Conservation (phyloP, 306 rosid species). For the Argentina anserina region DNA sequence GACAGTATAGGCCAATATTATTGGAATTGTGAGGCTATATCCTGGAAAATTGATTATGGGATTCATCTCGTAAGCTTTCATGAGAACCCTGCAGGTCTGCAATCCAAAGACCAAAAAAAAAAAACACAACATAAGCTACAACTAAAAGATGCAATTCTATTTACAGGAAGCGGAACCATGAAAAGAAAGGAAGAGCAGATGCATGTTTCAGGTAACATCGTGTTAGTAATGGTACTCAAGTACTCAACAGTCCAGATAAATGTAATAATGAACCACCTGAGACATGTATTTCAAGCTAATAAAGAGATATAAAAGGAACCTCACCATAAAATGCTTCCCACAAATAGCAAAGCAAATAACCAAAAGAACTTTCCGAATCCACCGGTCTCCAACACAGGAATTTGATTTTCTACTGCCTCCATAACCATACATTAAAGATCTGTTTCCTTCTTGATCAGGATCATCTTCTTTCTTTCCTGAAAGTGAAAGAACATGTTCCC, state of each 20-base stretch:
- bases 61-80: slow-evolving; percentile 90
- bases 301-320: slow-evolving; percentile 19
- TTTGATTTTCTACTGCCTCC: slow-evolving; percentile 24
- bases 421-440: slow-evolving; percentile 25
- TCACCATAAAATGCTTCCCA: slow-evolving; percentile 85
- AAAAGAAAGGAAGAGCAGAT: not conserved
- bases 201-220: not conserved
- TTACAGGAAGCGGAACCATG: not conserved
- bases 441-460: slow-evolving; percentile 26
- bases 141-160: not conserved
- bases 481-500: slow-evolving; percentile 41
- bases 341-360: slow-evolving; percentile 60
- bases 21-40: slow-evolving; percentile 59
- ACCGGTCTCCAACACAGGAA: slow-evolving; percentile 38
- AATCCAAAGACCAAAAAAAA: slow-evolving; percentile 17
- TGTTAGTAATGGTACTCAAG: not conserved
- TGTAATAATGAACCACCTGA: not conserved
- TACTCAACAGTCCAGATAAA: not conserved
- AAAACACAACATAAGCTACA: not conserved
- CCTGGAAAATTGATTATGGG: slow-evolving; percentile 68
- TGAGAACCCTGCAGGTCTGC: slow-evolving; percentile 72
- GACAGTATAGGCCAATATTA: slow-evolving; percentile 55
- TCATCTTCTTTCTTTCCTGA: slow-evolving; percentile 85
- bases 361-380: slow-evolving; percentile 54
- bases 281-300: not conserved